Percentiles rank a stretch among this genome's conserved stretches.
These are phyloP conservation scores for Macadamia integrifolia DNA, from an alignment of 164 flowering plant genomes.

Conservation along the genomic window DNA sequence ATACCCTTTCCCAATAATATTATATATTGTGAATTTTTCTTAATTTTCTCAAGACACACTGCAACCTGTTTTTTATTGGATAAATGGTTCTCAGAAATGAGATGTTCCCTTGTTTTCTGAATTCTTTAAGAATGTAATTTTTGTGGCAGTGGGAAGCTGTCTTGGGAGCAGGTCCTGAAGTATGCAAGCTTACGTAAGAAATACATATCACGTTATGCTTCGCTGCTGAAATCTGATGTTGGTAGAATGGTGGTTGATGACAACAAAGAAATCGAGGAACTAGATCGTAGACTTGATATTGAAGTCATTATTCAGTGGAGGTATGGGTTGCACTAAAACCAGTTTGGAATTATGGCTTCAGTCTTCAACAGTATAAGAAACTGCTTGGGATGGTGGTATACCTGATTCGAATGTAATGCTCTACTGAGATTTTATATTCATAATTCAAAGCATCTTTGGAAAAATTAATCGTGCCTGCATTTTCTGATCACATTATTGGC, in stretches of 20 bases:
- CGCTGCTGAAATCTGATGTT: slow-evolving; percentile 74
- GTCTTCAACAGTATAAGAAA: no score
- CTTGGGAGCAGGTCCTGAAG: slow-evolving; percentile 90
- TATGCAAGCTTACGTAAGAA: slow-evolving; percentile 72
- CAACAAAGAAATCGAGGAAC: slow-evolving; percentile 71
- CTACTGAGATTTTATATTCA: neutral
- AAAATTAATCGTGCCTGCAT: neutral
- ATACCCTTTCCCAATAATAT: no score
- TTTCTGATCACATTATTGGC: neutral
- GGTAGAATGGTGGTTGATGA: slow-evolving; percentile 64
- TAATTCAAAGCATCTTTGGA: neutral
- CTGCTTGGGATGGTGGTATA: no score
- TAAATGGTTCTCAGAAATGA: no score
- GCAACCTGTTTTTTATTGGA: no score
- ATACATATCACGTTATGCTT: slow-evolving; percentile 80
- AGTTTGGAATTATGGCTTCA: neutral
- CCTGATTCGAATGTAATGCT: no score
- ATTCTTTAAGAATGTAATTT: slow-evolving; percentile 1
- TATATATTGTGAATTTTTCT: no score
- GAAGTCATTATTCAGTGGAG: slow-evolving; percentile 96
- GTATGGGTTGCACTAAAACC: slow-evolving; percentile 26
- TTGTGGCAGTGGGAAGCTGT: slow-evolving; percentile 70
- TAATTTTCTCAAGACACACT: no score
- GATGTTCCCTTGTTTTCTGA: neutral
- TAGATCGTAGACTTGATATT: slow-evolving; percentile 88